A percentile compares a stretch with the other conserved stretches of the same genome.
Conservation (phyloP, 2,329 filamentous ascomycete genomes). For the Trichophyton simii region DNA sequence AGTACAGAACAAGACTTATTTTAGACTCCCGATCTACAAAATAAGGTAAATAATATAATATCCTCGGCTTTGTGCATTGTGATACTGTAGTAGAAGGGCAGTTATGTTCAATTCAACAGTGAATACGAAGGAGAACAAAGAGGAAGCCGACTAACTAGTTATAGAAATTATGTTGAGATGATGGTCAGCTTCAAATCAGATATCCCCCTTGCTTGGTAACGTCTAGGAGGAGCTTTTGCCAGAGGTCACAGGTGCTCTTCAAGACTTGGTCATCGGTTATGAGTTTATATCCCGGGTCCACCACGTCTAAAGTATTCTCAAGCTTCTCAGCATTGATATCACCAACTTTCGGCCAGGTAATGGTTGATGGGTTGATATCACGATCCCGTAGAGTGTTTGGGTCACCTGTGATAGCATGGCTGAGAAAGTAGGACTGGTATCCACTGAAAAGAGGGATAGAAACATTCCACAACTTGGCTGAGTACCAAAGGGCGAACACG, state of each 20-base stretch:
- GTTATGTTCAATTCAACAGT: no score
- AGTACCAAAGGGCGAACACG: background rate
- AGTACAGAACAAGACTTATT: no score
- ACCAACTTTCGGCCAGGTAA: background rate
- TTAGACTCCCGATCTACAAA: no score
- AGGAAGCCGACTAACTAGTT: background rate
- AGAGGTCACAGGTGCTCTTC: background rate
- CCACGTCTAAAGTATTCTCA: background rate
- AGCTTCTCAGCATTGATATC: background rate
- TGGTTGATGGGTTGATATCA: background rate
- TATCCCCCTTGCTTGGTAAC: background rate
- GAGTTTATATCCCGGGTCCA: background rate
- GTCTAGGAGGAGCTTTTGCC: background rate
- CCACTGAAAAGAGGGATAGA: background rate
- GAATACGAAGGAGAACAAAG: no score
- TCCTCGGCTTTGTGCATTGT: no score
- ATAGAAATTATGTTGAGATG: background rate
- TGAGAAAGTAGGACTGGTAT: slow-evolving; percentile 2
- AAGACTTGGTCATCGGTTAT: background rate
- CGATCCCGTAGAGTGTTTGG: background rate
- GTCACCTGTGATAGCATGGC: background rate
- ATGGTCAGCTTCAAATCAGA: background rate
- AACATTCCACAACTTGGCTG: background rate
- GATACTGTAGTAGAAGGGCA: no score
- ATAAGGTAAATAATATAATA: no score